Evolutionary conservation across 495 filamentous ascomycete species (phyloP).

Genomic region (Neurospora sp.): DNA sequence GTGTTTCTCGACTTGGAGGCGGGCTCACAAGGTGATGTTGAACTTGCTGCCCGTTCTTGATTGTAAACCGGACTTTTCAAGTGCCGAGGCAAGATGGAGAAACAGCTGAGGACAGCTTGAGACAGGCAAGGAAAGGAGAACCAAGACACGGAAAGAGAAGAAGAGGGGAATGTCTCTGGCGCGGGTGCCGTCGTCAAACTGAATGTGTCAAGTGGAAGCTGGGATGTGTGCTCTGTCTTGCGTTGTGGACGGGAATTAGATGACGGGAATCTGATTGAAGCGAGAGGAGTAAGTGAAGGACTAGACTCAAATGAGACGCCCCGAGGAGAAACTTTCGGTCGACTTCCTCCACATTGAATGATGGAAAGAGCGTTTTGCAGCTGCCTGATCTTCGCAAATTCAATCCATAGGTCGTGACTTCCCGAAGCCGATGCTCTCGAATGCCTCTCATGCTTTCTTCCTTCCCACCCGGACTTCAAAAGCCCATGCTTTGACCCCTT

Average conservation of each 20-base stretch:
- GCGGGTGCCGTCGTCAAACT: not conserved
- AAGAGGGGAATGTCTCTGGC: not conserved
- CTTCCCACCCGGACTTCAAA: not conserved
- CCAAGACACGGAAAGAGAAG: not conserved
- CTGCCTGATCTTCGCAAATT: not conserved
- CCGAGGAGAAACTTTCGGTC: not conserved
- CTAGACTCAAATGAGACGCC: not conserved
- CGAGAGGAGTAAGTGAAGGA: not conserved
- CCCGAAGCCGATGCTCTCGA: not conserved
- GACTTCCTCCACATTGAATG: not conserved
- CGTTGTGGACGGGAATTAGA: not conserved
- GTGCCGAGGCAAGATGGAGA: not conserved
- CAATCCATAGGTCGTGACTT: not conserved
- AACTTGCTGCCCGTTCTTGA: not conserved
- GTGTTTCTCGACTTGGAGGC: not conserved
- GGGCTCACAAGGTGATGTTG: not conserved
- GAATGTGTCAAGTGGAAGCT: not conserved
- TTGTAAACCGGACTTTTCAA: not conserved
- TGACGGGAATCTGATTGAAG: not conserved
- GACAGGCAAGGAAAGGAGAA: not conserved
- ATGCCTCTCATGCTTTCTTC: not conserved
- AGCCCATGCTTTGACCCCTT: not conserved
- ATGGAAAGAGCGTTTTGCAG: not conserved
- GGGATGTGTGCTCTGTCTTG: not conserved
- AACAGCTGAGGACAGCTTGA: not conserved